phyloP scores from a whole-genome alignment of 2,329 filamentous ascomycete genomes.

The Gremmenia infestans region DNA sequence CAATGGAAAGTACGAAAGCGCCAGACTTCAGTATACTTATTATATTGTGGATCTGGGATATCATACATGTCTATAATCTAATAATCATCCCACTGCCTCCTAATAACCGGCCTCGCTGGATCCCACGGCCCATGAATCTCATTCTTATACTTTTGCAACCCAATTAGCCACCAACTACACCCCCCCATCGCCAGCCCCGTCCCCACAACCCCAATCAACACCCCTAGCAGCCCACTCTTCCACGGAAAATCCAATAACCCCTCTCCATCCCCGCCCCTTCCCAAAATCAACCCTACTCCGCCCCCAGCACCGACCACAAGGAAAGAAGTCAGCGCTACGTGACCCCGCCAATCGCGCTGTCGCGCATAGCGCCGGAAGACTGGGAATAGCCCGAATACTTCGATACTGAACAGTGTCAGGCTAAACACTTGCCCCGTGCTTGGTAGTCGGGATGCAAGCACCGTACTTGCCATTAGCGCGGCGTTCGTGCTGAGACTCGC shows the following conservation, averaged over 20 bases:
- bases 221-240: constrained; percentile 50
- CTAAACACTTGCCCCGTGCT: constrained; percentile 93
- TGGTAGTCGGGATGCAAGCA: constrained; percentile 82
- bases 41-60: neutral
- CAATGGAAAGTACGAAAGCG: neutral
- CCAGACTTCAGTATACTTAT: neutral
- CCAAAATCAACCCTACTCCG: constrained; percentile 62
- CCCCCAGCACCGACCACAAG: constrained; percentile 77
- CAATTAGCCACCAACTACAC: constrained; percentile 97
- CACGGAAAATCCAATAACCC: constrained; percentile 43
- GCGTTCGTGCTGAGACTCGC: constrained; percentile 84
- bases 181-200: constrained; percentile 80
- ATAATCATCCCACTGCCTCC: constrained; percentile 43
- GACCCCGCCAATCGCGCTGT: constrained; percentile 75
- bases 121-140: constrained; percentile 98
- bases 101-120: constrained; percentile 82
- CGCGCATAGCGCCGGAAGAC: constrained; percentile 88
- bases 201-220: constrained; percentile 68
- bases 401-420: constrained; percentile 90
- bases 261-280: constrained; percentile 46
- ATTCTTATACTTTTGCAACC: constrained; percentile 97
- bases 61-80: constrained; percentile 9
- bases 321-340: constrained; percentile 68
- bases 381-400: constrained; percentile 96
- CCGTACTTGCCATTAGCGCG: constrained; percentile 91